A percentile compares a stretch with the other conserved stretches of the same genome.
These are phyloP conservation scores for Russula brevipes DNA, from an alignment of 768 basidiomycete genomes.

Conservation along the genomic window DNA sequence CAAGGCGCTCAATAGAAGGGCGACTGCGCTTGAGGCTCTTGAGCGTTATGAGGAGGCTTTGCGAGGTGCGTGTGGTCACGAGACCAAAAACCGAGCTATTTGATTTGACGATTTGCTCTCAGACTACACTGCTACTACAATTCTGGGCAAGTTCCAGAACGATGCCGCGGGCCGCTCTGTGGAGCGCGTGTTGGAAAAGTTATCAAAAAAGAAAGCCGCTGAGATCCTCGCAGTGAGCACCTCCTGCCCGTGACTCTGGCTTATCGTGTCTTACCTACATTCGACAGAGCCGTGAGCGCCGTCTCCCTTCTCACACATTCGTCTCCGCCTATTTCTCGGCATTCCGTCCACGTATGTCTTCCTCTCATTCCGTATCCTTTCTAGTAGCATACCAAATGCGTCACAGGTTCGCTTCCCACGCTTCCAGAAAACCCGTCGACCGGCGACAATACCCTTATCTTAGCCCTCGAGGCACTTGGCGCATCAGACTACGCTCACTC, in stretches of 20 bases:
- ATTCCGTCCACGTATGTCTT: conserved; percentile 76
- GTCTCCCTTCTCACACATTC: conserved; percentile 85
- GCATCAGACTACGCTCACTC: conserved; percentile 84
- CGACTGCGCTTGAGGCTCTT: conserved; percentile 75
- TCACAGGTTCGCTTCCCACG: conserved; percentile 55
- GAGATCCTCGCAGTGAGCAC: conserved; percentile 62
- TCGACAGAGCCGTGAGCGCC: conserved; percentile 62
- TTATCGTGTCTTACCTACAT: conserved; percentile 1
- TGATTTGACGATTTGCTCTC: neutral
- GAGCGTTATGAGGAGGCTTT: conserved; percentile 70
- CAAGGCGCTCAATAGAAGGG: conserved; percentile 88
- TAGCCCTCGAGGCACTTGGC: conserved; percentile 77
- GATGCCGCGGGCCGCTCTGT: conserved; percentile 71
- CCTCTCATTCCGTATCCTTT: conserved; percentile 6
- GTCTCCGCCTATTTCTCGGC: conserved; percentile 95
- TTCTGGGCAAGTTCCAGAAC: conserved; percentile 90
- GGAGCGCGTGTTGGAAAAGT: conserved; percentile 86
- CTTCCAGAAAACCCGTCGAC: conserved; percentile 70
- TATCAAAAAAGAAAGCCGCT: conserved; percentile 66
- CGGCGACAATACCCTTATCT: conserved; percentile 78
- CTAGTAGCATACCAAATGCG: neutral
- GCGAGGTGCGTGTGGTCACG: conserved; percentile 49
- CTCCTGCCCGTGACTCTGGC: neutral
- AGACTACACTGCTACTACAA: conserved; percentile 97
- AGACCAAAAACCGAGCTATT: neutral